Evolutionary conservation across 2,329 filamentous ascomycete genomes (phyloP).

Genomic region (Pyrenophora teres): DNA sequence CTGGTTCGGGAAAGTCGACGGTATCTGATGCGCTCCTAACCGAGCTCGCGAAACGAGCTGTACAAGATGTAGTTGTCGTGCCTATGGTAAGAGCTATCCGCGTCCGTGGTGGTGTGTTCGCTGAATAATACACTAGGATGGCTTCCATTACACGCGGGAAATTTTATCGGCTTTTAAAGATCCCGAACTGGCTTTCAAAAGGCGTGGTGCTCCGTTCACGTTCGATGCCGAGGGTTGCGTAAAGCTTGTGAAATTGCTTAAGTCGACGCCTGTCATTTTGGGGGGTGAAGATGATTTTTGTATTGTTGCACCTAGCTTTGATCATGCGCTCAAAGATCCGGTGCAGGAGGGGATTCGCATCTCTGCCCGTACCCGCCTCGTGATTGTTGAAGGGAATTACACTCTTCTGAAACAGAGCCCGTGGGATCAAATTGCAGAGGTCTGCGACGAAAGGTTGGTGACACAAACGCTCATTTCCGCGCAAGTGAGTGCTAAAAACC

Average conservation of each 20-base stretch:
- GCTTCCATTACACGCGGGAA: conserved; percentile 32
- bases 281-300: conserved; percentile 18
- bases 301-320: conserved; percentile 30
- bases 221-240: conserved; percentile 31
- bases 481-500: conserved; percentile 8
- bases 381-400: conserved; percentile 36
- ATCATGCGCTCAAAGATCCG: conserved; percentile 33
- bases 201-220: conserved; percentile 35
- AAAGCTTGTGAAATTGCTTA: conserved; percentile 20
- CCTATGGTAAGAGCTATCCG: conserved; percentile 26
- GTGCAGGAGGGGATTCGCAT: conserved; percentile 22
- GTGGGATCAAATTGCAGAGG: conserved; percentile 22
- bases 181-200: conserved; percentile 25
- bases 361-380: conserved; percentile 26
- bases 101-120: not conserved
- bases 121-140: conserved; percentile 23
- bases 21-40: conserved; percentile 28
- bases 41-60: conserved; percentile 24
- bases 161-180: conserved; percentile 24
- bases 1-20: conserved; percentile 35
- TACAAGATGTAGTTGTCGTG: conserved; percentile 28
- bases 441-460: conserved; percentile 26
- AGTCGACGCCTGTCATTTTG: conserved; percentile 22
- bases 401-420: conserved; percentile 29
- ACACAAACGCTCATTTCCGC: not conserved